phyloP scores from a whole-genome alignment of 225 moss, liverwort and hornwort genomes.

The Bryoerythrophyllum caledonicum region DNA sequence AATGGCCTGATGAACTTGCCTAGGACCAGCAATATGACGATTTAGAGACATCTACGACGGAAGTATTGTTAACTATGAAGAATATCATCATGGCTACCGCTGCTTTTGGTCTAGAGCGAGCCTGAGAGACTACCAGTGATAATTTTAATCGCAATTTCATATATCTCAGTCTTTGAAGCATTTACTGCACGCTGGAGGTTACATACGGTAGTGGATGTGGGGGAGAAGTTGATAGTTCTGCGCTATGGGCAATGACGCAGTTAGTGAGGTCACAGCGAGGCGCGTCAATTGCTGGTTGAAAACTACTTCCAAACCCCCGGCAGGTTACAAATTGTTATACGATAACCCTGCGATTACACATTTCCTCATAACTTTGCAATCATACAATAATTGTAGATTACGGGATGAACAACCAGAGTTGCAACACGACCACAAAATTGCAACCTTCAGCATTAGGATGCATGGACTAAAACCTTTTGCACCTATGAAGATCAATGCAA shows the following conservation, averaged over 20 bases:
- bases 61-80: no score
- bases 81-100: no score
- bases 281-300: slow-evolving; percentile 94
- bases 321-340: background rate
- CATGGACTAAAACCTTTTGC: no score
- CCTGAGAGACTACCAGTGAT: no score
- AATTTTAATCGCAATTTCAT: background rate
- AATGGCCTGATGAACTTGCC: no score
- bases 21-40: no score
- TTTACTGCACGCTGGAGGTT: background rate
- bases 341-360: background rate
- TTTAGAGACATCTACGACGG: no score
- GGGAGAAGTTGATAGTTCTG: no score
- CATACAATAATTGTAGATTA: background rate
- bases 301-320: slow-evolving; percentile 96
- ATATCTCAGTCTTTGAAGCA: background rate
- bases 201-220: no score
- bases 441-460: no score
- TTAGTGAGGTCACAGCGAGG: slow-evolving; percentile 79
- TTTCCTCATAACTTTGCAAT: background rate
- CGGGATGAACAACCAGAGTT: background rate
- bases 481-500: background rate
- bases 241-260: slow-evolving; percentile 26
- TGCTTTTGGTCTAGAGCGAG: no score
- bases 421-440: background rate